Evolutionary conservation across 2,329 filamentous ascomycete genomes (phyloP).

Genomic region (Juglanconis oblonga): DNA sequence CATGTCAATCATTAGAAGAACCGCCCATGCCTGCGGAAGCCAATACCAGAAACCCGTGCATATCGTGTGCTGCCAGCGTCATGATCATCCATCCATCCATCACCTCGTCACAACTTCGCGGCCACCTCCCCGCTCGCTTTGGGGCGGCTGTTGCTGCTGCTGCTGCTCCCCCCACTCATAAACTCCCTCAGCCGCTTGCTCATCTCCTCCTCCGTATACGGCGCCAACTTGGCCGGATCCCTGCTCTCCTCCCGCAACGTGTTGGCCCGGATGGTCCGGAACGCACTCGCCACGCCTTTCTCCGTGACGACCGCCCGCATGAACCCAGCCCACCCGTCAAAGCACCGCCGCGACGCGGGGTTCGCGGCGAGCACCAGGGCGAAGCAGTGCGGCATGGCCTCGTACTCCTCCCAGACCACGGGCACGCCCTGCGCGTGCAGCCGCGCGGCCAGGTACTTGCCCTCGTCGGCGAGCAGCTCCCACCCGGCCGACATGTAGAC

Average conservation of each 20-base stretch:
- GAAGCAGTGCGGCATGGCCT: constrained; percentile 80
- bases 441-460: constrained; percentile 55
- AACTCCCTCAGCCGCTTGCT: constrained; percentile 33
- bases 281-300: constrained; percentile 34
- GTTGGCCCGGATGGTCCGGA: constrained; percentile 46
- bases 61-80: no score
- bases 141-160: no score
- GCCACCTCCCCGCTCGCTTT: constrained; percentile 15
- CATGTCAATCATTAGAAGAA: no score
- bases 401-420: constrained; percentile 69
- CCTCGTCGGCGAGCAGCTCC: constrained; percentile 70
- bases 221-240: constrained; percentile 40
- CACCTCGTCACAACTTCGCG: constrained; percentile 13
- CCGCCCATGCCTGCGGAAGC: no score
- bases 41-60: no score
- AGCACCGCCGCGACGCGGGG: constrained; percentile 47
- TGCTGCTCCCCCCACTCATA: constrained; percentile 23
- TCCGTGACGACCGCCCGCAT: constrained; percentile 40
- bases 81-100: no score
- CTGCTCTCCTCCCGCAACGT: constrained; percentile 47
- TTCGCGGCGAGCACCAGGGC: constrained; percentile 51
- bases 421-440: constrained; percentile 55
- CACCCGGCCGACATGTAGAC: constrained; percentile 67
- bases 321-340: constrained; percentile 56
- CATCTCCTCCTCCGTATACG: constrained; percentile 43